Evolutionary conservation across 2,329 filamentous ascomycete genomes (phyloP).

Genomic region (Trichoderma sp.): DNA sequence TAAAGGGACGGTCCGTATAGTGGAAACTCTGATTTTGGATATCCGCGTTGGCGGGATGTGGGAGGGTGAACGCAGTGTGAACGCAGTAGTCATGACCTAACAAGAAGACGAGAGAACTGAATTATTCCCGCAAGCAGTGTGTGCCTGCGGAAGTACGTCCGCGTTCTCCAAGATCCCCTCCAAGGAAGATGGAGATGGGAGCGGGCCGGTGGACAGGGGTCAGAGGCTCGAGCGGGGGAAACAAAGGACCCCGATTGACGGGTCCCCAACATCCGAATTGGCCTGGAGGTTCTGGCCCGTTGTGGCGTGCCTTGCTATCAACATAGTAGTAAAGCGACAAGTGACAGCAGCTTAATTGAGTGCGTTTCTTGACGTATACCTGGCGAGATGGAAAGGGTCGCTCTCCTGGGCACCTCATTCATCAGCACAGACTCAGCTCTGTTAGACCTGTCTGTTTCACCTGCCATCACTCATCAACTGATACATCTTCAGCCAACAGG

Average conservation of each 20-base stretch:
- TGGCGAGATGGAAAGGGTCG: background rate
- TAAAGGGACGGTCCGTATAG: conserved; percentile 13
- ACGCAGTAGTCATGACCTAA: background rate
- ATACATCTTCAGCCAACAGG: conserved; percentile 6
- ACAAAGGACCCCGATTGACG: background rate
- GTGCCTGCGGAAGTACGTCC: background rate
- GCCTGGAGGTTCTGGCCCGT: background rate
- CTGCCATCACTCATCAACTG: background rate
- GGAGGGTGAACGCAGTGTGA: background rate
- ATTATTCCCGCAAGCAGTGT: background rate
- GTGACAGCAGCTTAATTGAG: background rate
- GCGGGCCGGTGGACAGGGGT: background rate
- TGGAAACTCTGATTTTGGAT: background rate
- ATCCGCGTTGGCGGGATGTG: background rate
- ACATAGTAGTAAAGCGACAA: background rate
- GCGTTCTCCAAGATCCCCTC: background rate
- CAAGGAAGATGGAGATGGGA: conserved; percentile 12
- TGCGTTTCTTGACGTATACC: background rate
- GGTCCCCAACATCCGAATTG: background rate
- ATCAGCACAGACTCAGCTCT: conserved; percentile 2
- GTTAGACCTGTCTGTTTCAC: background rate
- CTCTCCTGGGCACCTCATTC: background rate
- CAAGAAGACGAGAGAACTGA: background rate
- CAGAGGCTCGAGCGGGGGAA: background rate
- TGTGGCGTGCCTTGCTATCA: background rate